Evolutionary conservation across 2,329 filamentous ascomycete genomes (phyloP).

Genomic region (Colletotrichum sp.): DNA sequence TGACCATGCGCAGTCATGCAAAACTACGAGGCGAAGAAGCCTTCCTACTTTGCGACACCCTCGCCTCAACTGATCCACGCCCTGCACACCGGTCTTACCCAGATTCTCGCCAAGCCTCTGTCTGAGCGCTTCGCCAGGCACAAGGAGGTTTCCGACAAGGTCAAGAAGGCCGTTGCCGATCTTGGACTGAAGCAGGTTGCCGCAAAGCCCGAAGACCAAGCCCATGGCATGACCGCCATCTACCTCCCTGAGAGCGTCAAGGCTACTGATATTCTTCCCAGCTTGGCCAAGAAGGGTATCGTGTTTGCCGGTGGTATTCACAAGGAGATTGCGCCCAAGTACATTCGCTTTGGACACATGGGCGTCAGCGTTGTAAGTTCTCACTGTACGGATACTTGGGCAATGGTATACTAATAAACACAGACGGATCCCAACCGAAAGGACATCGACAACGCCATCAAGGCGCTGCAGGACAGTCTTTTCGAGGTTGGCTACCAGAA

Average conservation of each 20-base stretch:
- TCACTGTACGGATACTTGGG: neutral
- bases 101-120: constrained; percentile 83
- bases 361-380: constrained; percentile 80
- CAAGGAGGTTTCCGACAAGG: constrained; percentile 77
- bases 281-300: constrained; percentile 83
- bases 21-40: constrained; percentile 98
- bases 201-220: constrained; percentile 84
- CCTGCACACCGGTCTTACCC: constrained; percentile 84
- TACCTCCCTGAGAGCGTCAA: constrained; percentile 87
- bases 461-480: constrained; percentile 77
- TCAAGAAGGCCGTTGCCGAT: constrained; percentile 83
- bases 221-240: constrained; percentile 97
- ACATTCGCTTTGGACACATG: constrained; percentile 98
- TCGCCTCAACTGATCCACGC: constrained; percentile 93
- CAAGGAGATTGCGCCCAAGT: constrained; percentile 92
- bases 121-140: constrained; percentile 85
- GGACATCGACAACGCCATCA: constrained; percentile 85
- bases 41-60: constrained; percentile 97
- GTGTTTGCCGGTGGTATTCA: constrained; percentile 96
- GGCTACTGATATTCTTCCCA: constrained; percentile 83
- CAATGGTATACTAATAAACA: constrained; percentile 25
- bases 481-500: constrained; percentile 73
- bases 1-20: constrained; percentile 75
- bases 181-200: constrained; percentile 90
- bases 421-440: constrained; percentile 76